Percentiles rank a stretch among this genome's conserved stretches.
Evolutionary conservation across 1,284 basidiomycete genomes (phyloP).

Genomic region (Fomitiporia mediterranea): DNA sequence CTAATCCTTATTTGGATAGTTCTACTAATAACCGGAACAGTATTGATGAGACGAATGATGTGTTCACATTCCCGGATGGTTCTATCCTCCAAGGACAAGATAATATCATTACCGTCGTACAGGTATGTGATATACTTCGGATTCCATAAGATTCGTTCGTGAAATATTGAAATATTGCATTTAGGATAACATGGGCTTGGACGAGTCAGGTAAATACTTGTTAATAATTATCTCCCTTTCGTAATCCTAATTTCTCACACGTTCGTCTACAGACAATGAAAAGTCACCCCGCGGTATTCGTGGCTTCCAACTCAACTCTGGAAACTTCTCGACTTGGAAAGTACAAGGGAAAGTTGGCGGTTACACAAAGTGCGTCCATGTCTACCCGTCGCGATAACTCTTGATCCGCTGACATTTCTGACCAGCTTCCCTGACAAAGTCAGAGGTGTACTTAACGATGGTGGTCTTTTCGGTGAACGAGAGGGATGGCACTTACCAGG

Average conservation of each 20-base stretch:
- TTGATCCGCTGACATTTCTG: background rate
- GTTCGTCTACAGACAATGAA: slow-evolving; percentile 20
- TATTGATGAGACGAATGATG: slow-evolving; percentile 58
- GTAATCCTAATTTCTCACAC: background rate
- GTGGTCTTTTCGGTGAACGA: slow-evolving; percentile 75
- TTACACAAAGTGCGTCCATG: slow-evolving; percentile 48
- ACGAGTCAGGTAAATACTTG: slow-evolving; percentile 48
- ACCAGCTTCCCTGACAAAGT: slow-evolving; percentile 62
- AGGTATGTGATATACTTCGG: slow-evolving; percentile 37
- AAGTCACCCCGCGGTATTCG: slow-evolving; percentile 72
- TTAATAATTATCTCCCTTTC: too few species aligned
- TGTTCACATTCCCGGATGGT: slow-evolving; percentile 55
- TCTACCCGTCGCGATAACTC: background rate
- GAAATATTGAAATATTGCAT: background rate
- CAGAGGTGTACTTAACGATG: slow-evolving; percentile 72
- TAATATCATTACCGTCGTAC: slow-evolving; percentile 72
- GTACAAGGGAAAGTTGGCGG: slow-evolving; percentile 81
- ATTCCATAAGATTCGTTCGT: background rate
- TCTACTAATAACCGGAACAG: slow-evolving; percentile 58
- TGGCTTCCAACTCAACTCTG: slow-evolving; percentile 62
- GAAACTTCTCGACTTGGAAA: slow-evolving; percentile 65
- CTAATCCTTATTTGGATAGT: slow-evolving; percentile 30
- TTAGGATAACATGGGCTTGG: slow-evolving; percentile 76
- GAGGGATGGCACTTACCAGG: slow-evolving; percentile 79
- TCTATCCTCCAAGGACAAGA: slow-evolving; percentile 47